Evolutionary conservation across 2,329 filamentous ascomycete species (phyloP), one percentile per base, ranked within the genome.

Genomic region (Capronia americana): DNA sequence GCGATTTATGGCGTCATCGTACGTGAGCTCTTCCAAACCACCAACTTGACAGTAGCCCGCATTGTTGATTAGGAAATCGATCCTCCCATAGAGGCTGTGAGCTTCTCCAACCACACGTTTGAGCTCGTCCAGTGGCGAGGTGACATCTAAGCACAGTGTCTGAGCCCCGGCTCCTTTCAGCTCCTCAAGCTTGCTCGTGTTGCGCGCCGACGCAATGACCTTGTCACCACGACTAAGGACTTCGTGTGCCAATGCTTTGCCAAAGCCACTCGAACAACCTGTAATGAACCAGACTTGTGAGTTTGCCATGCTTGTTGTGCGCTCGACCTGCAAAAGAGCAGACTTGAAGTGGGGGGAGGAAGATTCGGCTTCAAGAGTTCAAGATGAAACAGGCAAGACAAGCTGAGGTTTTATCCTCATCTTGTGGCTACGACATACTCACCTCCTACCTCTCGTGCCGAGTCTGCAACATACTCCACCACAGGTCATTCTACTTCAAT

Each of bases 1-100:
- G 2, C 17, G 4, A 44, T 17, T 17, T 17, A 26, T 17, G 30
- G 24, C 4, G n/a, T 2, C 20, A 11, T 26, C 62, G 58, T 55
- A 68, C 68, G 69, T 73, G 10, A 67, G 57, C 61, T 77, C 75
- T 65, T 78, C 77, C 7, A 74, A 54, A 5, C 69, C 70, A 1
- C 75, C 76, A 30, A 72, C 67, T 20, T 72, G 69, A 3, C 67
- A 61, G 41, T 74, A 77, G 4, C 69, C 77, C 1, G 77, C 76
- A 60, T 78, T 78, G 67, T 78, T 78, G 48, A 78, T 72, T 1
- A 79, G 61, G 20, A 77, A 70, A 63, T 78, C 77, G 12, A 79
- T 72, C 14, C 67, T 60, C 1, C 74, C 75, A 48, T 67, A 58
- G 8, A 63, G n/a, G 4, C 60, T 26, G 32, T 65, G 56, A 12